phyloP scores from a whole-genome alignment of 768 basidiomycete genomes.

The Candolleomyces aberdarensis region DNA sequence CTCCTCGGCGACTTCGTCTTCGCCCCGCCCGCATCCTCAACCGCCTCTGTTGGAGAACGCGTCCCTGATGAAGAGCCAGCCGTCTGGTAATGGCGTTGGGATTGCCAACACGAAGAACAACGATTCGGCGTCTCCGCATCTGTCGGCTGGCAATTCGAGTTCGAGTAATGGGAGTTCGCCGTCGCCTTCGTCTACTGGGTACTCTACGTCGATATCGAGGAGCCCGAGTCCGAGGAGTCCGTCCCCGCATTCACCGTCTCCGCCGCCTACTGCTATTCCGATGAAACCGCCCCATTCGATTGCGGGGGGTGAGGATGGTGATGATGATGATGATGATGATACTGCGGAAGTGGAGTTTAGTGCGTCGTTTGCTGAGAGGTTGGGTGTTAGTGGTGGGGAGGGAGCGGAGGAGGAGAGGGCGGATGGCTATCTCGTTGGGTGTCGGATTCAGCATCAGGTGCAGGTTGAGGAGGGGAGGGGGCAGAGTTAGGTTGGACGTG shows the following conservation, averaged over 20 bases:
- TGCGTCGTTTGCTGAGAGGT: background rate
- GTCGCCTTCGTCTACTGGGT: conserved; percentile 56
- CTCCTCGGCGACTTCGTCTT: no score
- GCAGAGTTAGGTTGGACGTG: background rate
- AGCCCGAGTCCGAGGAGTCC: conserved; percentile 43
- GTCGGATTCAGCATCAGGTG: no score
- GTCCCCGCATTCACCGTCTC: conserved; percentile 13
- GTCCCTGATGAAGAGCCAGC: no score
- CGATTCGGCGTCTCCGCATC: conserved; percentile 24
- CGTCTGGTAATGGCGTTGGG: no score
- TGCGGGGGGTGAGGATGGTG: background rate
- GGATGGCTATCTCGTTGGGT: background rate
- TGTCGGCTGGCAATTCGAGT: conserved; percentile 32
- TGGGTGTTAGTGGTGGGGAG: background rate
- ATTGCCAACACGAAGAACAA: no score
- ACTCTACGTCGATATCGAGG: conserved; percentile 47
- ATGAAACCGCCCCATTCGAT: conserved; percentile 6
- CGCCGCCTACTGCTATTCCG: conserved; percentile 31
- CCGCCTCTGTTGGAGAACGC: no score
- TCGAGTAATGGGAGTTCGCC: conserved; percentile 45
- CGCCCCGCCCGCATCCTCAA: no score
- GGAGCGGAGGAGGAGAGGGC: background rate
- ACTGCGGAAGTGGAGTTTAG: conserved; percentile 3
- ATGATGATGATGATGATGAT: conserved; percentile 10
- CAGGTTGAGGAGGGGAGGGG: no score